Percentiles rank a stretch among this genome's conserved stretches.
Evolutionary conservation across 2,329 filamentous ascomycete species (phyloP).

Genomic region (Fusarium clavum): DNA sequence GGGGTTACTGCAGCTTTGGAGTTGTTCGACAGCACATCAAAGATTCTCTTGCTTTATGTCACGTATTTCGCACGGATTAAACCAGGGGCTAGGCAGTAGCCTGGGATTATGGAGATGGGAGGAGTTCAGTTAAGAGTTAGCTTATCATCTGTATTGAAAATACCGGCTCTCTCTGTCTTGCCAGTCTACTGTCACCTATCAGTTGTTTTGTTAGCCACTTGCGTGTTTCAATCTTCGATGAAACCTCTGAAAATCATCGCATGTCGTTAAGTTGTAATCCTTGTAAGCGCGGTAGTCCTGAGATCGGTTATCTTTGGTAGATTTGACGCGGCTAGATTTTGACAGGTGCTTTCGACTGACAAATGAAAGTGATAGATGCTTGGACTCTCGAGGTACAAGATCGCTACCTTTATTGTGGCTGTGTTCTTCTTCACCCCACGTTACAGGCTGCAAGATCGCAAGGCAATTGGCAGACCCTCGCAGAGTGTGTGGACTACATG

Average conservation of each 20-base stretch:
- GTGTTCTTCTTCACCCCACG: background rate
- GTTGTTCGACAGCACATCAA: background rate
- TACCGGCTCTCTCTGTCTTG: background rate
- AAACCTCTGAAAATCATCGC: background rate
- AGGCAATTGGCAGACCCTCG: background rate
- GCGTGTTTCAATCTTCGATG: background rate
- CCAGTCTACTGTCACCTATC: background rate
- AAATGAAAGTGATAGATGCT: constrained; percentile 1
- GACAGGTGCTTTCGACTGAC: background rate
- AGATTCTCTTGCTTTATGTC: background rate
- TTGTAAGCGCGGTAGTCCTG: constrained; percentile 1
- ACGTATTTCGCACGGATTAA: background rate
- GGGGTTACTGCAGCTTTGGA: background rate
- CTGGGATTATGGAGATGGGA: background rate
- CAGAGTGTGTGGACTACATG: background rate
- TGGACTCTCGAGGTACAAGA: constrained; percentile 12
- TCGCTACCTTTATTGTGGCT: background rate
- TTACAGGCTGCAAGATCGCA: constrained; percentile 15
- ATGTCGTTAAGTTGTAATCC: constrained; percentile 16
- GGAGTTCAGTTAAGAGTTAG: background rate
- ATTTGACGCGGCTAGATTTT: background rate
- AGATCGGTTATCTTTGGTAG: background rate
- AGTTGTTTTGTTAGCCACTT: background rate
- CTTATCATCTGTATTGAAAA: background rate
- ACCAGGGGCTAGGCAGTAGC: background rate